Conservation (phyloP, 1,284 basidiomycete genomes). For the Ustilago lituana region DNA sequence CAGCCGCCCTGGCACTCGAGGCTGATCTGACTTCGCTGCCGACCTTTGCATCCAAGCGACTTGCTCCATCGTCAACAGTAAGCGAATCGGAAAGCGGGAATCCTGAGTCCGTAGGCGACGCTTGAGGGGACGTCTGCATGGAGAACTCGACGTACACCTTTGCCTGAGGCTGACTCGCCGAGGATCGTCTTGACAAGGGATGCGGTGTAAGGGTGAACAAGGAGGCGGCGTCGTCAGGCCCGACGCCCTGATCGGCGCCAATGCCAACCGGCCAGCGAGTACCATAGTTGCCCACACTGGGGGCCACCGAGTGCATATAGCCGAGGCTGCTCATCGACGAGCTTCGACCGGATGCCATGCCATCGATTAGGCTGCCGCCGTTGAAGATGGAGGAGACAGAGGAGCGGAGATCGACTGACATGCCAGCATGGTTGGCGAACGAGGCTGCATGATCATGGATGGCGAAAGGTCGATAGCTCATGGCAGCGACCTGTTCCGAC, state of each 20-base stretch:
- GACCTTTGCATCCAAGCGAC: slow-evolving; percentile 65
- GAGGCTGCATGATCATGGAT: slow-evolving; percentile 48
- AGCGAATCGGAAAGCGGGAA: slow-evolving; percentile 67
- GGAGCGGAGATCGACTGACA: slow-evolving; percentile 1
- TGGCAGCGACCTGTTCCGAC: slow-evolving; percentile 33
- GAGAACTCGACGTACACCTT: slow-evolving; percentile 48
- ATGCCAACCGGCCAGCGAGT: slow-evolving; percentile 39
- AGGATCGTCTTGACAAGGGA: slow-evolving; percentile 6
- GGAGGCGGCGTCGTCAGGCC: slow-evolving; percentile 8
- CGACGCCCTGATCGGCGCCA: slow-evolving; percentile 30
- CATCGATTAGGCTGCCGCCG: not conserved
- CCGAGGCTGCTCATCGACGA: slow-evolving; percentile 16
- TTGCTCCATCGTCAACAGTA: slow-evolving; percentile 9
- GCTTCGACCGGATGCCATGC: slow-evolving; percentile 6
- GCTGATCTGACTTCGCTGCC: slow-evolving; percentile 64
- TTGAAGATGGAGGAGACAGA: slow-evolving; percentile 6
- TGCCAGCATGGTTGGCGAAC: slow-evolving; percentile 6
- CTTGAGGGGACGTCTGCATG: slow-evolving; percentile 70
- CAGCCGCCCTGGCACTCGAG: not conserved
- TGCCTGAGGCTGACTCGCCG: not conserved
- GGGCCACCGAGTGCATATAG: slow-evolving; percentile 10
- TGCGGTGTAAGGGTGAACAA: not conserved
- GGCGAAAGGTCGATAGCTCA: slow-evolving; percentile 51
- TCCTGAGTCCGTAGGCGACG: slow-evolving; percentile 80
- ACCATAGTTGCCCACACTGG: slow-evolving; percentile 26